These are phyloP conservation scores for Alternaria ethzedia DNA, from an alignment of 2,329 filamentous ascomycete genomes.

Conservation along the genomic window DNA sequence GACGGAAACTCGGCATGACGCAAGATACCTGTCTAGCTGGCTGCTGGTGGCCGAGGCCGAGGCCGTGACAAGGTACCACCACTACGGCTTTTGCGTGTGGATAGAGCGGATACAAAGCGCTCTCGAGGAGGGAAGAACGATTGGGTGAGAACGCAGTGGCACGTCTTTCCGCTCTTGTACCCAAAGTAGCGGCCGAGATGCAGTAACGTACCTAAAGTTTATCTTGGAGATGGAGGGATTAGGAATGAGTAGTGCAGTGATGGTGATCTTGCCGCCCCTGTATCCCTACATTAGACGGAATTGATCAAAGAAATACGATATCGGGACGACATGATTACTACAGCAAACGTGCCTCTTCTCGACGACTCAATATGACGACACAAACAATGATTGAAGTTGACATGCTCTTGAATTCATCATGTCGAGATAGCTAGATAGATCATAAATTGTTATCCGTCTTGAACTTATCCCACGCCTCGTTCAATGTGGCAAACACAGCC, in stretches of 20 bases:
- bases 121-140: neutral
- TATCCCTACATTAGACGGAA: neutral
- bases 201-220: neutral
- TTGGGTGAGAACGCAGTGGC: neutral
- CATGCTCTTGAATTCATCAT: neutral
- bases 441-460: slow-evolving; percentile 62
- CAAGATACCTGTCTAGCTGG: neutral
- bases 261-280: neutral
- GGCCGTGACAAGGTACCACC: neutral
- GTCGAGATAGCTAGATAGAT: neutral
- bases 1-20: neutral
- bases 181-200: neutral
- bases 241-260: neutral
- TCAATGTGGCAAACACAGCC: slow-evolving; percentile 68
- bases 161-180: neutral
- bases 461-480: slow-evolving; percentile 74
- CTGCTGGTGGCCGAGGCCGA: neutral
- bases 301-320: neutral
- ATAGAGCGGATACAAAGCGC: neutral
- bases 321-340: neutral
- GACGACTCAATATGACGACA: neutral
- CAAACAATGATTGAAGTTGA: neutral
- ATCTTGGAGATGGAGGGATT: neutral
- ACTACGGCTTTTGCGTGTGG: neutral
- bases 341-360: neutral